Percentiles rank a stretch among this genome's conserved stretches.
phyloP scores from a whole-genome alignment of 768 basidiomycete species.

The Serpula lacrymans region DNA sequence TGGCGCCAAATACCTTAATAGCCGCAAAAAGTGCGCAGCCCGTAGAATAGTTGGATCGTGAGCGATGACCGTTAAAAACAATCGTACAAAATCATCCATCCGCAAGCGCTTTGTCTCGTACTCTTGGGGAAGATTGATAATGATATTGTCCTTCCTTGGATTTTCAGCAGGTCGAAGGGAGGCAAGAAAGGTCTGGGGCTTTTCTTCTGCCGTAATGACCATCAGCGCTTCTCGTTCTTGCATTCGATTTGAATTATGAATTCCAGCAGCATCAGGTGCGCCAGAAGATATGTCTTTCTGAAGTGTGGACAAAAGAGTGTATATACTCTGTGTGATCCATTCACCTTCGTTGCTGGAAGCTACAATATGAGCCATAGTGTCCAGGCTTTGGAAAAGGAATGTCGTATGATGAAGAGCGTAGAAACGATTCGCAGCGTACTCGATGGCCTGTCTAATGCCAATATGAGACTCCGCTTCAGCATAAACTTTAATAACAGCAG shows the following conservation, averaged over 20 bases:
- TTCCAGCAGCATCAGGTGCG: slow-evolving; percentile 60
- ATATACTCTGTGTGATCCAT: slow-evolving; percentile 56
- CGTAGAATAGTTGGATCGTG: slow-evolving; percentile 65
- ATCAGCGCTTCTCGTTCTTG: slow-evolving; percentile 73
- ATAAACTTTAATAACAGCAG: slow-evolving; percentile 67
- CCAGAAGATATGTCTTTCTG: slow-evolving; percentile 36
- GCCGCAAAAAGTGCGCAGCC: slow-evolving; percentile 64
- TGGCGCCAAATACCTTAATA: slow-evolving; percentile 56
- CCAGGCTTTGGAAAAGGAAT: slow-evolving; percentile 73
- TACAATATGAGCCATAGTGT: slow-evolving; percentile 54
- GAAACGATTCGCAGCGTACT: slow-evolving; percentile 70
- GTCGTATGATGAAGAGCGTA: slow-evolving; percentile 69
- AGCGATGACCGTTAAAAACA: slow-evolving; percentile 78
- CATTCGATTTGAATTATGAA: slow-evolving; percentile 56
- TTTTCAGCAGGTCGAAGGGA: slow-evolving; percentile 41
- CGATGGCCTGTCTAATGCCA: slow-evolving; percentile 63
- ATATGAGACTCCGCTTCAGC: slow-evolving; percentile 53
- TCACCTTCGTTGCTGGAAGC: slow-evolving; percentile 45
- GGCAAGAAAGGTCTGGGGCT: slow-evolving; percentile 65
- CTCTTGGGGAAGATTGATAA: slow-evolving; percentile 48
- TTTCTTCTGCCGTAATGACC: slow-evolving; percentile 66
- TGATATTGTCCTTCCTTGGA: slow-evolving; percentile 38
- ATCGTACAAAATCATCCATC: slow-evolving; percentile 63
- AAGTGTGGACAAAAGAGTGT: slow-evolving; percentile 56
- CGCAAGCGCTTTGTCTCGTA: slow-evolving; percentile 55